phyloP scores from a whole-genome alignment of 176 grass and related monocot genomes.

The Zoysia japonica region DNA sequence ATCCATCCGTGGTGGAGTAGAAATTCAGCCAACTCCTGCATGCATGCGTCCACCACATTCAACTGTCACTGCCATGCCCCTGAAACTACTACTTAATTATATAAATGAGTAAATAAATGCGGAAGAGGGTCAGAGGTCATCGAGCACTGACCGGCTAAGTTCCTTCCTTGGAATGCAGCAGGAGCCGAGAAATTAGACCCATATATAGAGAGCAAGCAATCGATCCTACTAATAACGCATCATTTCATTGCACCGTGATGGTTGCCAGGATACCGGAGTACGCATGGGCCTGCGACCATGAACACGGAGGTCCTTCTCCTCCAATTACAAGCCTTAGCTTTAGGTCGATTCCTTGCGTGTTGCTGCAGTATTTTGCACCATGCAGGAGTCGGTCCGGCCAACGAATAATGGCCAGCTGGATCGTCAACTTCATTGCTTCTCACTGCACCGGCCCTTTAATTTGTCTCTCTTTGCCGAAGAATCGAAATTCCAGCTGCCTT shows the following conservation, averaged over 20 bases:
- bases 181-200: too few species aligned
- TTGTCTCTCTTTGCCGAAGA: not conserved
- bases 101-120: not conserved
- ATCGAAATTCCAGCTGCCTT: not conserved
- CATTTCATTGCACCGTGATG: too few species aligned
- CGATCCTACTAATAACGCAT: too few species aligned
- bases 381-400: not conserved
- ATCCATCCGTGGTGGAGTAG: not conserved
- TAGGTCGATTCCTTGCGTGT: not conserved
- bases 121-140: not conserved
- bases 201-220: too few species aligned
- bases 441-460: not conserved
- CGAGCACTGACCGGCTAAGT: not conserved
- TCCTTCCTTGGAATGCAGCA: not conserved
- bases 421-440: not conserved
- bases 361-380: not conserved
- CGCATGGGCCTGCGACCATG: not conserved
- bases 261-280: not conserved
- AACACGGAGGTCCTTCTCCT: not conserved
- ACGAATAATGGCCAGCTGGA: too few species aligned
- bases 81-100: not conserved
- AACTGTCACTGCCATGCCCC: not conserved
- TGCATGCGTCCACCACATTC: not conserved
- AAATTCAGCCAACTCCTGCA: not conserved
- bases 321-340: not conserved